phyloP scores from a whole-genome alignment of 805 yeast species.

The Suhomyces prunicola region DNA sequence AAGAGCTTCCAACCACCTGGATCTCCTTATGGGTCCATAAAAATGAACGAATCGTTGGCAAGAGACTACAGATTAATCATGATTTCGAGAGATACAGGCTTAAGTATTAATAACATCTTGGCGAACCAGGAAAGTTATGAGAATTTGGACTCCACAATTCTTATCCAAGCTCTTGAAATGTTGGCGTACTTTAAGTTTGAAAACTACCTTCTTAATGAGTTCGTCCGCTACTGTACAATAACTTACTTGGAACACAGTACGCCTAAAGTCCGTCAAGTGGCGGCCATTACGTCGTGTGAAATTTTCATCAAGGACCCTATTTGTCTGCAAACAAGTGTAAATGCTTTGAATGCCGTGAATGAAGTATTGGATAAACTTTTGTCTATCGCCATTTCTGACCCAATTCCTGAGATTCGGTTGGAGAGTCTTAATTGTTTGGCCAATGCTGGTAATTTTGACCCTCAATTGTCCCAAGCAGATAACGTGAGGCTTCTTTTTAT shows the following conservation, averaged over 20 bases:
- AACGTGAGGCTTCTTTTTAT: slow-evolving; percentile 81
- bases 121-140: slow-evolving; percentile 31
- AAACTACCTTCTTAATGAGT: slow-evolving; percentile 76
- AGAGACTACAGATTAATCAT: slow-evolving; percentile 72
- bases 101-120: slow-evolving; percentile 32
- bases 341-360: slow-evolving; percentile 77
- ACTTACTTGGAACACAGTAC: slow-evolving; percentile 78
- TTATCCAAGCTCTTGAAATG: slow-evolving; percentile 78
- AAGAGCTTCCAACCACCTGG: slow-evolving; percentile 81
- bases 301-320: slow-evolving; percentile 77
- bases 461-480: slow-evolving; percentile 91
- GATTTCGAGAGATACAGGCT: slow-evolving; percentile 65
- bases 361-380: slow-evolving; percentile 79
- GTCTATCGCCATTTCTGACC: slow-evolving; percentile 84
- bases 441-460: slow-evolving; percentile 69
- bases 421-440: slow-evolving; percentile 69
- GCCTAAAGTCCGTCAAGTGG: slow-evolving; percentile 75
- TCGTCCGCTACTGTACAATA: slow-evolving; percentile 82
- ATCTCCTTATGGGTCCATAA: slow-evolving; percentile 63
- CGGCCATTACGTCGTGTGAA: slow-evolving; percentile 79
- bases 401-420: slow-evolving; percentile 77
- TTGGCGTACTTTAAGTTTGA: slow-evolving; percentile 71
- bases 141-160: slow-evolving; percentile 41
- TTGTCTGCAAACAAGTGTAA: slow-evolving; percentile 76
- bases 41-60: slow-evolving; percentile 64